phyloP scores from a whole-genome alignment of 345 rosid species.

The Aegle marmelos region DNA sequence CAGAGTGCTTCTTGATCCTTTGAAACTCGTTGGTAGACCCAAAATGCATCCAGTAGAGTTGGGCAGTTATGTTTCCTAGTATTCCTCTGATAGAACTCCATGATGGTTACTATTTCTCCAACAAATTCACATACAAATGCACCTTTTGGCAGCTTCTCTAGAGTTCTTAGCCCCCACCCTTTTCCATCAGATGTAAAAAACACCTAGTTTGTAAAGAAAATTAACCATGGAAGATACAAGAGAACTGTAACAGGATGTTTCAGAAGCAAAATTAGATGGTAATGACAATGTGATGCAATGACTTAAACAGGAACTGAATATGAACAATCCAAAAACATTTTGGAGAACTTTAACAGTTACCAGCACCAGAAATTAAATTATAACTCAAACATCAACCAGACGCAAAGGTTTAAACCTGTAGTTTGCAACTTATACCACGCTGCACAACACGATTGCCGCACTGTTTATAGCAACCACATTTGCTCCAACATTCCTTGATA shows the following conservation, averaged over 20 bases:
- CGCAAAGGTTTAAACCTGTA: slow-evolving; percentile 57
- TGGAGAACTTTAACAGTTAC: not conserved
- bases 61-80: slow-evolving; percentile 48
- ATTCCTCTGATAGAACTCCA: slow-evolving; percentile 56
- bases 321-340: not conserved
- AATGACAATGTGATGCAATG: not conserved
- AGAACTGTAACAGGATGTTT: not conserved
- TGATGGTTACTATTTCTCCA: slow-evolving; percentile 76
- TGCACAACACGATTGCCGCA: slow-evolving; percentile 95
- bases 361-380: not conserved
- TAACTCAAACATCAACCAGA: not conserved
- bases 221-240: not conserved
- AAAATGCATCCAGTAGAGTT: slow-evolving; percentile 73
- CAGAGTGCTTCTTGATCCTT: slow-evolving; percentile 75
- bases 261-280: not conserved
- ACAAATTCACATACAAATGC: slow-evolving; percentile 82
- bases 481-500: slow-evolving; percentile 88
- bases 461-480: slow-evolving; percentile 71
- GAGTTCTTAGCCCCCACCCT: slow-evolving; percentile 90
- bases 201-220: slow-evolving; percentile 41
- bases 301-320: not conserved
- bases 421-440: slow-evolving; percentile 66
- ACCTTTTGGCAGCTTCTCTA: slow-evolving; percentile 67
- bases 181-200: slow-evolving; percentile 60
- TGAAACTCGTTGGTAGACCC: slow-evolving; percentile 56